Evolutionary conservation across 2,329 filamentous ascomycete genomes (phyloP).

Genomic region (Hirsutella minnesotensis): DNA sequence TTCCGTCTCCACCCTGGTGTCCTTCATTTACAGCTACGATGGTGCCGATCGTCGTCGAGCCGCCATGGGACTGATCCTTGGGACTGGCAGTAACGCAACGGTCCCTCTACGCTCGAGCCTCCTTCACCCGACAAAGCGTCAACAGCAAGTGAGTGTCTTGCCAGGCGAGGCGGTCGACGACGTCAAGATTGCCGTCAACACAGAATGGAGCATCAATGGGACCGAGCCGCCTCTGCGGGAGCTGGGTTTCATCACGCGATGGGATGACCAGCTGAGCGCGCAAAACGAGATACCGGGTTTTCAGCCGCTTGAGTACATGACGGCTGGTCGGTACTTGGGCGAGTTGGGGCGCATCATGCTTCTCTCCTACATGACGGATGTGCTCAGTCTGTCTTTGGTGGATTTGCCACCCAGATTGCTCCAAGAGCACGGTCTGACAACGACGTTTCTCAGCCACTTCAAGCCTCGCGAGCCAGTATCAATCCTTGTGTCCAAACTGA

Average conservation of each 20-base stretch:
- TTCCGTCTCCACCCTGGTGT: slow-evolving; percentile 66
- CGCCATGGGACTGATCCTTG: slow-evolving; percentile 70
- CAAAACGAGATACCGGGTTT: slow-evolving; percentile 62
- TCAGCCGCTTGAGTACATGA: slow-evolving; percentile 79
- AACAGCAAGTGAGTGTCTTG: slow-evolving; percentile 33
- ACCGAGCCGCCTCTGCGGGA: slow-evolving; percentile 55
- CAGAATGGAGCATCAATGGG: slow-evolving; percentile 74
- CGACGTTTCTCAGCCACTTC: slow-evolving; percentile 61
- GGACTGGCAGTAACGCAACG: slow-evolving; percentile 72
- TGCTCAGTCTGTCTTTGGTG: slow-evolving; percentile 24
- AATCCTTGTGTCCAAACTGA: slow-evolving; percentile 34
- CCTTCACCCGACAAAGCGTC: slow-evolving; percentile 53
- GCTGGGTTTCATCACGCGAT: slow-evolving; percentile 52
- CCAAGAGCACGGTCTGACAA: slow-evolving; percentile 52
- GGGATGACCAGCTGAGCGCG: slow-evolving; percentile 57
- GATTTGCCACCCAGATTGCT: slow-evolving; percentile 43
- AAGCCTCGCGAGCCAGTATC: slow-evolving; percentile 36
- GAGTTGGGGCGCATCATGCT: slow-evolving; percentile 64
- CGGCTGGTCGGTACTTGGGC: slow-evolving; percentile 64
- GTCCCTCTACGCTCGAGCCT: slow-evolving; percentile 54
- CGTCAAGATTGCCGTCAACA: slow-evolving; percentile 65
- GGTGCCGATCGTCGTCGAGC: slow-evolving; percentile 50
- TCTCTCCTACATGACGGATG: slow-evolving; percentile 46
- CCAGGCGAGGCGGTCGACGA: slow-evolving; percentile 34
- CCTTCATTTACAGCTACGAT: slow-evolving; percentile 61